These are phyloP conservation scores for Apiotrichum montevideense DNA, from an alignment of 1,284 basidiomycete genomes.

Conservation along the genomic window DNA sequence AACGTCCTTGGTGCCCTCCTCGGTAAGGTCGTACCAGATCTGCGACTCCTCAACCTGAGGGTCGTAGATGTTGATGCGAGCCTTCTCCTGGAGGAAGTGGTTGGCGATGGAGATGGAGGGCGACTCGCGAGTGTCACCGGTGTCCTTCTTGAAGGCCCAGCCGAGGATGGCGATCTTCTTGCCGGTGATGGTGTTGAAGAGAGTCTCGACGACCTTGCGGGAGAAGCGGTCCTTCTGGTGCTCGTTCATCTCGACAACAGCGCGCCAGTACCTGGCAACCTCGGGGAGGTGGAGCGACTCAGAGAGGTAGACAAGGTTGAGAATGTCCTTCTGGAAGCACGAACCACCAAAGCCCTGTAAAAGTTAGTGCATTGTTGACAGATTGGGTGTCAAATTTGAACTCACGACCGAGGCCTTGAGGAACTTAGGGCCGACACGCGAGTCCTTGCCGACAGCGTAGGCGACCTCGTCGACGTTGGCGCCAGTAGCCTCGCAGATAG, in stretches of 20 bases:
- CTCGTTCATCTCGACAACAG: conserved; percentile 93
- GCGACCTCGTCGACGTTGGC: conserved; percentile 98
- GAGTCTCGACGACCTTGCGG: conserved; percentile 82
- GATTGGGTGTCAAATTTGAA: background rate
- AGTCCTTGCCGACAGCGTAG: conserved; percentile 86
- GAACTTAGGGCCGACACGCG: conserved; percentile 91
- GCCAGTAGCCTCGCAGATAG: conserved; percentile 99
- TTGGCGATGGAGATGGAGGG: conserved; percentile 91
- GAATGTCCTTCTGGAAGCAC: conserved; percentile 99
- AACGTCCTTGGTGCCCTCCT: conserved; percentile 46
- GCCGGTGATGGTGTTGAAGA: conserved; percentile 80
- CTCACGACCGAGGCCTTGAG: conserved; percentile 60
- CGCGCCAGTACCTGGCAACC: conserved; percentile 96
- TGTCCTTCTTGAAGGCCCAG: conserved; percentile 87
- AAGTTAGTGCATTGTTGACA: conserved; percentile 5
- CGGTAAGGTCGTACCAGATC: conserved; percentile 54
- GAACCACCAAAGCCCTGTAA: conserved; percentile 78
- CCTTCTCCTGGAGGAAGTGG: conserved; percentile 87
- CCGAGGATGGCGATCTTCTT: conserved; percentile 95
- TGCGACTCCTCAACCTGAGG: conserved; percentile 62
- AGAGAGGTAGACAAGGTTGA: conserved; percentile 95
- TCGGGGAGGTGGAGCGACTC: conserved; percentile 91
- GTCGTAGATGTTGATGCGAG: conserved; percentile 83
- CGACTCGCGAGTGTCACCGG: conserved; percentile 94
- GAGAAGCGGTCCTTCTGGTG: conserved; percentile 88